phyloP scores from a whole-genome alignment of 805 yeast species.

The Candida verbasci region DNA sequence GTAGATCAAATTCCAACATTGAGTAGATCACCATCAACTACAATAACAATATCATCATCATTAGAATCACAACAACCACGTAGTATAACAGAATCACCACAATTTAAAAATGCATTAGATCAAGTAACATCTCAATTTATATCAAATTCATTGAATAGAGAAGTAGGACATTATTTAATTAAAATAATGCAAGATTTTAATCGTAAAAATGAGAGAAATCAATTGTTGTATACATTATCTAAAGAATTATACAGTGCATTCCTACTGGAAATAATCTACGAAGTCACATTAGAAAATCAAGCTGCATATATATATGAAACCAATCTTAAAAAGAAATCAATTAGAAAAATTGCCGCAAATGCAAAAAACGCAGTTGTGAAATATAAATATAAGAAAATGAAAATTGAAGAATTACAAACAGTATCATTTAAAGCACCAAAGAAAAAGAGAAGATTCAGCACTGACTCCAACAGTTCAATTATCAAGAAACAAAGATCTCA shows the following conservation, averaged over 20 bases:
- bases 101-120: slow-evolving; percentile 24
- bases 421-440: slow-evolving; percentile 19
- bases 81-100: slow-evolving; percentile 18
- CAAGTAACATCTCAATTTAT: slow-evolving; percentile 19
- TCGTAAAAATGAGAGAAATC: slow-evolving; percentile 15
- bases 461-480: slow-evolving; percentile 7
- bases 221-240: slow-evolving; percentile 36
- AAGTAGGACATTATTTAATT: slow-evolving; percentile 20
- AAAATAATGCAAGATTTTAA: slow-evolving; percentile 20
- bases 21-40: not conserved
- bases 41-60: slow-evolving; percentile 2
- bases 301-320: slow-evolving; percentile 41
- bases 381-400: slow-evolving; percentile 24
- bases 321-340: slow-evolving; percentile 22
- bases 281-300: slow-evolving; percentile 34
- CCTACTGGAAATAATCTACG: slow-evolving; percentile 51
- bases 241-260: slow-evolving; percentile 57
- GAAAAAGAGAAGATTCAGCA: slow-evolving; percentile 15
- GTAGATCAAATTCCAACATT: not conserved
- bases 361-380: slow-evolving; percentile 20
- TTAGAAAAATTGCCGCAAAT: slow-evolving; percentile 26
- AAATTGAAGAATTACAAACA: slow-evolving; percentile 20
- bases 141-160: slow-evolving; percentile 18
- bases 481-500: not conserved
- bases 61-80: not conserved